A percentile compares a stretch with the other conserved stretches of the same genome.
These are phyloP conservation scores for Oenanthe javanica DNA, from an alignment of 140 eudicot species.

Conservation along the genomic window DNA sequence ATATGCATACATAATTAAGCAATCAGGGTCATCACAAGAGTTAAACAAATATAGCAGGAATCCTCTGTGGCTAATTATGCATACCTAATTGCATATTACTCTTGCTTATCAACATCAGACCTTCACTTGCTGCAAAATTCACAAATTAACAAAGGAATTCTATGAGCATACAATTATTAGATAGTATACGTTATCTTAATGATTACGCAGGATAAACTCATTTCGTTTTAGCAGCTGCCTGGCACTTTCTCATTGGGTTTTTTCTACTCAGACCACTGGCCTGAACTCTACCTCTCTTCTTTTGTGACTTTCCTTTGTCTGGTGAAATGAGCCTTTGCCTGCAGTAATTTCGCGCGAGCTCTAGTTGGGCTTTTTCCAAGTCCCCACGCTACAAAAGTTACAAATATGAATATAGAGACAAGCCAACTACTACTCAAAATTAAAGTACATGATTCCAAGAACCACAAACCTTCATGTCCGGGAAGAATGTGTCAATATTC, in stretches of 20 bases:
- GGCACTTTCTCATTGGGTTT: not conserved
- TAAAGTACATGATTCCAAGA: not conserved
- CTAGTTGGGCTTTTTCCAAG: not conserved
- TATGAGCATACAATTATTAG: not conserved
- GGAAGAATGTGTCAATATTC: not conserved
- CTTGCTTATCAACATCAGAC: not conserved
- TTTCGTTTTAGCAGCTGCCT: not conserved
- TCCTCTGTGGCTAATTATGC: no score
- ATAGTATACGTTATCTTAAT: no score
- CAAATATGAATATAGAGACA: no score
- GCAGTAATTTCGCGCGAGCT: not conserved
- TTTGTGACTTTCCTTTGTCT: not conserved
- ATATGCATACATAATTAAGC: no score
- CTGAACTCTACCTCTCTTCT: not conserved
- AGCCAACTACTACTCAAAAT: not conserved
- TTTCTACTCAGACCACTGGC: not conserved
- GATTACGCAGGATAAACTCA: not conserved
- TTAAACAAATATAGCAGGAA: no score
- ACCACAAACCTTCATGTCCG: not conserved
- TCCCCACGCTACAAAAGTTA: not conserved
- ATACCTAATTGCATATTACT: not conserved
- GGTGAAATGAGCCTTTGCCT: not conserved
- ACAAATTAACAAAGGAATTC: no score
- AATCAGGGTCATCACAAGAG: no score
- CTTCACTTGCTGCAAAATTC: not conserved